Base-by-base conservation (phyloP, 2,329 filamentous ascomycete species). In the Cercospora berteroae region DNA sequence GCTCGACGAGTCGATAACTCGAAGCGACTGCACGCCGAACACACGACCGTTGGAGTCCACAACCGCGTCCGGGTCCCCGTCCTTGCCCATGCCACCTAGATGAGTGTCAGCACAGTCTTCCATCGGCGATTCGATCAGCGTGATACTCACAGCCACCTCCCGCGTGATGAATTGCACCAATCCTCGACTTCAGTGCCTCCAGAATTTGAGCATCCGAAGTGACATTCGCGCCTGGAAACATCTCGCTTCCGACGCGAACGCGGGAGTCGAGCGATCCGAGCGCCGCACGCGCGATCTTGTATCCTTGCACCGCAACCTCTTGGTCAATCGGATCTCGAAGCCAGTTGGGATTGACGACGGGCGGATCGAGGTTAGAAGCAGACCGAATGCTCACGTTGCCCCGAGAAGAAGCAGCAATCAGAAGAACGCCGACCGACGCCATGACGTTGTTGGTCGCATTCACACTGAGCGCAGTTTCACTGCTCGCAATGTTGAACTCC, bases 191-290 rank as follows among this genome's bases (percentile, higher is more conserved):
- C 27, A 81, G 77, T 13, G 73, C 67, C 0, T 76, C 66, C n/a
- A 82, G 70, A 10, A 86, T 81, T 64, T 84, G 74, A 25, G 71
- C 78, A 66, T 86, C 82, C 0, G 79, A 80, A 33, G 78, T 69
- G 23, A 81, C 70, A 27, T 79, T 69, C 2, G 64, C 25, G 4
- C 83, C 80, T 0, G 83, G 80, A 67, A 77, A 76, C 42, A 74
- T 72, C 69, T 83, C 81, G 0, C 74, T 70, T 0, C 79, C 80
- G 8, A 77, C 7, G 75, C 70, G 18, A 81, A 74, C 18, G 20
- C 20, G 13, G 18, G 20, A 20, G 20, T 52, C 48, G 7, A 52
- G 74, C 71, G 1, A 66, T 64, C 63, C 74, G 79, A 52, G 48
- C 1, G 74, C 67, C 44, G 77, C 50, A 3, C 80, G 76, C 39